A percentile compares a stretch with the other conserved stretches of the same genome.
phyloP scores from a whole-genome alignment of 2,329 filamentous ascomycete genomes.

The Ampelomyces quisqualis region DNA sequence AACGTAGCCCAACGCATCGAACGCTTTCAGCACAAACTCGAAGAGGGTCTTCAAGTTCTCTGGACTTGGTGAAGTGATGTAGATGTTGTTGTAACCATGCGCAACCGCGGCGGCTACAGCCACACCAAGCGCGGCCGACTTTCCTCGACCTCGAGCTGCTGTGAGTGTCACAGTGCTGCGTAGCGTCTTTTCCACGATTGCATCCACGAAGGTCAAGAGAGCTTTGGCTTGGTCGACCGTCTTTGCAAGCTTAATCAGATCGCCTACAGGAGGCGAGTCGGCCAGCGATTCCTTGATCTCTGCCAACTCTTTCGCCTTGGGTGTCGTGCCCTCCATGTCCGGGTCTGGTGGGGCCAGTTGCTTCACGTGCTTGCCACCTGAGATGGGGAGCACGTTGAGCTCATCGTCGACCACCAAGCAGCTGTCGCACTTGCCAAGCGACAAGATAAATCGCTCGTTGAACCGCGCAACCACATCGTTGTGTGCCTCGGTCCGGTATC shows the following conservation, averaged over 20 bases:
- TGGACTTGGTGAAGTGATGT: conserved; percentile 95
- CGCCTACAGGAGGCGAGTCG: conserved; percentile 83
- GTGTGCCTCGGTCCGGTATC: conserved; percentile 95
- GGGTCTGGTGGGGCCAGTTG: conserved; percentile 74
- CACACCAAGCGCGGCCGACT: conserved; percentile 92
- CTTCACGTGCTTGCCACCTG: conserved; percentile 86
- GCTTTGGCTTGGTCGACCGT: conserved; percentile 97
- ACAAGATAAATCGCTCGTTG: conserved; percentile 96
- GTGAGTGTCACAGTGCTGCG: conserved; percentile 92
- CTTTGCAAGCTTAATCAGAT: conserved; percentile 78
- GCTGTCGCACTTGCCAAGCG: conserved; percentile 88
- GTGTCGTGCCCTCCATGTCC: conserved; percentile 70
- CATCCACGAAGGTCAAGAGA: conserved; percentile 93
- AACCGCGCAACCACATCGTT: conserved; percentile 92
- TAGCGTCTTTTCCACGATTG: conserved; percentile 93
- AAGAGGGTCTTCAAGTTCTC: conserved; percentile 99
- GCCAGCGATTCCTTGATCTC: conserved; percentile 83
- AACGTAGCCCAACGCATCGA: conserved; percentile 88
- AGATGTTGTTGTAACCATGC: conserved; percentile 98
- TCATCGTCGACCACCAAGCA: conserved; percentile 98
- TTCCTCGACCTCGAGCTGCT: conserved; percentile 90
- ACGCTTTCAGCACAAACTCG: conserved; percentile 97
- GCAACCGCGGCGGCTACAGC: conserved; percentile 92
- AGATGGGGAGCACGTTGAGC: conserved; percentile 94
- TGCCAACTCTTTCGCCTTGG: conserved; percentile 73